These are phyloP conservation scores for Aureobasidium subglaciale DNA, from an alignment of 2,329 filamentous ascomycete genomes.

Conservation along the genomic window DNA sequence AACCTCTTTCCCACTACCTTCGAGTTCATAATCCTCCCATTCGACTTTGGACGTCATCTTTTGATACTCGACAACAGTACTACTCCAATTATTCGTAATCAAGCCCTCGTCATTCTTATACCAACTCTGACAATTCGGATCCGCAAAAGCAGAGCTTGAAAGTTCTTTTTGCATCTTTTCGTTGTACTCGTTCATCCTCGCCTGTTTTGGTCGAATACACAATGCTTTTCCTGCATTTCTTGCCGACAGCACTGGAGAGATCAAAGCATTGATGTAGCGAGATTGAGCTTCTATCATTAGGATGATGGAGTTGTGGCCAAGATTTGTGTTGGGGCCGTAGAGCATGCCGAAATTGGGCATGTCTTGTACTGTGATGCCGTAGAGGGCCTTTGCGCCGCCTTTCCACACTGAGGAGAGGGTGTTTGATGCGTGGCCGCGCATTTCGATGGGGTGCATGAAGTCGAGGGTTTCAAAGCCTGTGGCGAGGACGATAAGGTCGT, in stretches of 20 bases:
- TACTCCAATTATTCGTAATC: conserved; percentile 52
- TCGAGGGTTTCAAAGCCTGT: conserved; percentile 54
- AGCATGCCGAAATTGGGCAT: conserved; percentile 52
- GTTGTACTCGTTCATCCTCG: conserved; percentile 40
- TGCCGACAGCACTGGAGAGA: conserved; percentile 43
- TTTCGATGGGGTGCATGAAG: conserved; percentile 52
- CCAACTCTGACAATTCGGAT: conserved; percentile 49
- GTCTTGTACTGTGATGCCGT: conserved; percentile 45
- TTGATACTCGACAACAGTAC: conserved; percentile 52
- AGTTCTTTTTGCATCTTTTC: conserved; percentile 39
- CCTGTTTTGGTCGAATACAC: conserved; percentile 38
- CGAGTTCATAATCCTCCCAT: conserved; percentile 40
- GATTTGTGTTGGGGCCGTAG: conserved; percentile 52
- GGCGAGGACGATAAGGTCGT: conserved; percentile 51
- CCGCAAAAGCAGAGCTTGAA: conserved; percentile 42
- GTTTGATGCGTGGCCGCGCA: conserved; percentile 40
- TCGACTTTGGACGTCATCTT: conserved; percentile 36
- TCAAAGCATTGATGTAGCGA: conserved; percentile 46
- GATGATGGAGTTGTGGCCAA: conserved; percentile 52
- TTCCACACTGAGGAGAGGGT: conserved; percentile 47
- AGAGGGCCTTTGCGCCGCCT: conserved; percentile 44
- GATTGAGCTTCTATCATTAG: conserved; percentile 56
- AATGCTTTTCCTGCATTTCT: conserved; percentile 35
- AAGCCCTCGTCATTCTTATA: conserved; percentile 44
- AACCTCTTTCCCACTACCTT: conserved; percentile 28